A percentile compares a stretch with the other conserved stretches of the same genome.
phyloP scores from a whole-genome alignment of 1,139 yeast genomes.

The Kodamaea anthophila region DNA sequence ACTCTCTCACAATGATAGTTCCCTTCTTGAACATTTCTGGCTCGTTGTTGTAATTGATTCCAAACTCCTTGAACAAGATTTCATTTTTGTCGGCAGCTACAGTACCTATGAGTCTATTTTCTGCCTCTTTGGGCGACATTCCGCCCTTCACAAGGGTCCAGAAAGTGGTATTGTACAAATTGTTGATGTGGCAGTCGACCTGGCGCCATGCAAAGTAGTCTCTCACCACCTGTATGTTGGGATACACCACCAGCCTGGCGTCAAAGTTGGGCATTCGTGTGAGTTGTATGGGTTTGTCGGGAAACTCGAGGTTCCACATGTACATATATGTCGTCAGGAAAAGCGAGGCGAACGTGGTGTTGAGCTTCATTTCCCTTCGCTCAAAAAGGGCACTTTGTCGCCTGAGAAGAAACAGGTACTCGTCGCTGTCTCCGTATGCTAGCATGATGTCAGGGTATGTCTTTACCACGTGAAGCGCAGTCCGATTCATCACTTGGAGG shows the following conservation, averaged over 20 bases:
- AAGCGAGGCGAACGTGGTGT: constrained; percentile 74
- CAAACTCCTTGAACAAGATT: constrained; percentile 67
- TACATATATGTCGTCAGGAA: constrained; percentile 72
- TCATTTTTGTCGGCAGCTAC: constrained; percentile 82
- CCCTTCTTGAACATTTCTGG: constrained; percentile 87
- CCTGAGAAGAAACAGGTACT: constrained; percentile 73
- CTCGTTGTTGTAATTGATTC: constrained; percentile 85
- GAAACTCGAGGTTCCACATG: constrained; percentile 59
- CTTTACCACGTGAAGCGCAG: constrained; percentile 63
- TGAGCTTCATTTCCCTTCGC: constrained; percentile 71
- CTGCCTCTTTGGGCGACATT: constrained; percentile 71
- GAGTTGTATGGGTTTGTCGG: constrained; percentile 32
- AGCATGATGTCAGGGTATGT: constrained; percentile 64
- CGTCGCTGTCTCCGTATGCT: constrained; percentile 96
- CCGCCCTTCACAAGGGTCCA: constrained; percentile 86
- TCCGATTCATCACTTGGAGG: constrained; percentile 68
- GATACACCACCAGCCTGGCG: constrained; percentile 85
- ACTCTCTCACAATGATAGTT: constrained; percentile 60
- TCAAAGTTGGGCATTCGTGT: constrained; percentile 78
- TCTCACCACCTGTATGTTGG: constrained; percentile 50
- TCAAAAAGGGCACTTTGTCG: constrained; percentile 64
- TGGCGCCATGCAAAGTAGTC: constrained; percentile 95
- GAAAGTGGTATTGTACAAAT: constrained; percentile 85
- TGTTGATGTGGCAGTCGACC: constrained; percentile 94
- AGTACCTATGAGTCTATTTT: constrained; percentile 66